phyloP scores from a whole-genome alignment of 345 rosid genomes.

The Hevea brasiliensis region DNA sequence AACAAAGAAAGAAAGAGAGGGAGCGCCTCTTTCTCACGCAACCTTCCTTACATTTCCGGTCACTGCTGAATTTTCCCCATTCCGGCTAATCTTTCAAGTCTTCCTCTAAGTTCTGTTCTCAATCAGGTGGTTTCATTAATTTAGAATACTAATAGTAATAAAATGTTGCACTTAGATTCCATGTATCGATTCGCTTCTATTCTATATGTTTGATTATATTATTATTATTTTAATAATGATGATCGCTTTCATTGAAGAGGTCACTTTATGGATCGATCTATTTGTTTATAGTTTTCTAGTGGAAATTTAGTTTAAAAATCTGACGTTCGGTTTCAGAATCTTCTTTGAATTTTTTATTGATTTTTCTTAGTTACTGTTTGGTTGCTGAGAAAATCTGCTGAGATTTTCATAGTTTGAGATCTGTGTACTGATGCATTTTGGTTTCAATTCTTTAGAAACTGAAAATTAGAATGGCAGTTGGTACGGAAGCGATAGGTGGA shows the following conservation, averaged over 20 bases:
- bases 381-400: background rate
- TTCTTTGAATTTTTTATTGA: too few species aligned
- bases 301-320: too few species aligned
- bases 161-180: background rate
- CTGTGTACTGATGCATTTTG: background rate
- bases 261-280: too few species aligned
- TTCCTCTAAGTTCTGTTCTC: background rate
- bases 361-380: background rate
- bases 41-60: background rate
- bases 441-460: background rate
- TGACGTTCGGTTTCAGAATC: too few species aligned
- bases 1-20: background rate
- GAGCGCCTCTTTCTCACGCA: background rate
- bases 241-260: too few species aligned
- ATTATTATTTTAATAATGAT: too few species aligned
- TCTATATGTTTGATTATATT: background rate
- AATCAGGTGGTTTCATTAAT: background rate
- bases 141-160: too few species aligned
- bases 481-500: constrained; percentile 12
- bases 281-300: too few species aligned
- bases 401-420: background rate
- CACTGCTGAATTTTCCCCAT: background rate
- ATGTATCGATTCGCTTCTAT: background rate
- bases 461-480: background rate
- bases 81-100: background rate